A percentile compares a stretch with the other conserved stretches of the same genome.
Evolutionary conservation across 192 early-diverging fungal genomes (phyloP).

Genomic region (Spizellomyces sp.): DNA sequence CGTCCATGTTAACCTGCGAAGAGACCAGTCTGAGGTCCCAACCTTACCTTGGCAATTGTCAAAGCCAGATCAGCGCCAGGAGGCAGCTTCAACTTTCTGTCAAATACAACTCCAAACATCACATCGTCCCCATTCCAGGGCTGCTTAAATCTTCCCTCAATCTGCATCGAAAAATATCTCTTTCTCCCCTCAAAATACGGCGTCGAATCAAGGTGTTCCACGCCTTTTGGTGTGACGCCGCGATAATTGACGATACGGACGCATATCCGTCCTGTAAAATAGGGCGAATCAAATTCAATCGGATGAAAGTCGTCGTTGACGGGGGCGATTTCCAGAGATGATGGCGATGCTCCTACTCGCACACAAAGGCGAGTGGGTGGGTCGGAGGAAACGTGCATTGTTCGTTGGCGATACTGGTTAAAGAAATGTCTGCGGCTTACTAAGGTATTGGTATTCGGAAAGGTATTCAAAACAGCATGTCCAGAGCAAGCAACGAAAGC

Average conservation of each 20-base stretch:
- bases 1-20: background rate
- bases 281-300: constrained; percentile 55
- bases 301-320: constrained; percentile 69
- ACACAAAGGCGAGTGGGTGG: constrained; percentile 23
- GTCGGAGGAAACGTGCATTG: background rate
- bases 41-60: constrained; percentile 40
- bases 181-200: constrained; percentile 59
- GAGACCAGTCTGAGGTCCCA: background rate
- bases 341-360: constrained; percentile 41
- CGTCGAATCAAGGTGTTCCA: constrained; percentile 13
- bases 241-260: constrained; percentile 67
- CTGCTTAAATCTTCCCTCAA: constrained; percentile 69
- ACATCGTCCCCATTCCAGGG: constrained; percentile 59
- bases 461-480: no score
- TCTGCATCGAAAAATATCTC: constrained; percentile 69
- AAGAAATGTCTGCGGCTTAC: no score
- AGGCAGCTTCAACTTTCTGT: constrained; percentile 56
- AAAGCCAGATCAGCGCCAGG: constrained; percentile 29
- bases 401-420: no score
- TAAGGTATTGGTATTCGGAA: no score
- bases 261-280: constrained; percentile 62
- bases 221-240: constrained; percentile 44
- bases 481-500: no score
- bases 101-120: constrained; percentile 76
- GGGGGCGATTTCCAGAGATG: constrained; percentile 26